These are phyloP conservation scores for Phytophthora meadii DNA, from an alignment of 352 stramenopile species.

Conservation along the genomic window DNA sequence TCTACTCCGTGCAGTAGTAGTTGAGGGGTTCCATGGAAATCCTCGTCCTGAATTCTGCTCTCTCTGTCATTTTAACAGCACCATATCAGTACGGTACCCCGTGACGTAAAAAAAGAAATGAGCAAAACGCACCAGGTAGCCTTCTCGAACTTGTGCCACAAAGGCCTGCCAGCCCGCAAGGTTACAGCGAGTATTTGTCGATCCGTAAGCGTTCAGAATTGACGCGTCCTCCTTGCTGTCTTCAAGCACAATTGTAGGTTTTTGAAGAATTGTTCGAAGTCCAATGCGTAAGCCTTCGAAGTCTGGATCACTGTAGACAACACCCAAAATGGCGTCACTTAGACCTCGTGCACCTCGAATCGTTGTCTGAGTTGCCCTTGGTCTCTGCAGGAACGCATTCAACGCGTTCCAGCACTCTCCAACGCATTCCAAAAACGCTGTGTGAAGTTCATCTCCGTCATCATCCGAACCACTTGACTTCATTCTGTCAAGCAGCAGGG, in stretches of 20 bases:
- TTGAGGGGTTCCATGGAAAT: conserved; percentile 7
- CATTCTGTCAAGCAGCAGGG: conserved; percentile 37
- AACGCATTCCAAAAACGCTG: conserved; percentile 24
- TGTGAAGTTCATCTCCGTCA: too few species aligned
- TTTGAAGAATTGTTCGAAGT: conserved; percentile 24
- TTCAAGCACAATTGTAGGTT: conserved; percentile 22
- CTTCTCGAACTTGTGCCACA: conserved; percentile 38
- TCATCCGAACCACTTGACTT: too few species aligned
- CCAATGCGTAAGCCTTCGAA: conserved; percentile 16
- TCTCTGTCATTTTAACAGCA: conserved; percentile 16
- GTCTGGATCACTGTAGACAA: conserved; percentile 24
- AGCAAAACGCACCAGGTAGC: conserved; percentile 29
- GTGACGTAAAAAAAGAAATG: background rate
- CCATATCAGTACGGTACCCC: too few species aligned
- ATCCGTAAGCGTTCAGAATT: background rate
- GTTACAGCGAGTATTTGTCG: conserved; percentile 25
- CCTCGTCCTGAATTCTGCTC: conserved; percentile 22
- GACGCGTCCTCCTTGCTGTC: conserved; percentile 23
- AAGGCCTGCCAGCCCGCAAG: conserved; percentile 31
- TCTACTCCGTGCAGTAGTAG: background rate
- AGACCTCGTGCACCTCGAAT: conserved; percentile 21
- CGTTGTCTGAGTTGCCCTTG: conserved; percentile 13
- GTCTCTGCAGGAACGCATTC: conserved; percentile 19
- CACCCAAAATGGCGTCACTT: conserved; percentile 30
- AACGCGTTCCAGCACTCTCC: conserved; percentile 21